Evolutionary conservation across 805 yeast genomes (phyloP), one percentile per base, ranked within the genome.

Genomic region (Monosporozyma unispora): DNA sequence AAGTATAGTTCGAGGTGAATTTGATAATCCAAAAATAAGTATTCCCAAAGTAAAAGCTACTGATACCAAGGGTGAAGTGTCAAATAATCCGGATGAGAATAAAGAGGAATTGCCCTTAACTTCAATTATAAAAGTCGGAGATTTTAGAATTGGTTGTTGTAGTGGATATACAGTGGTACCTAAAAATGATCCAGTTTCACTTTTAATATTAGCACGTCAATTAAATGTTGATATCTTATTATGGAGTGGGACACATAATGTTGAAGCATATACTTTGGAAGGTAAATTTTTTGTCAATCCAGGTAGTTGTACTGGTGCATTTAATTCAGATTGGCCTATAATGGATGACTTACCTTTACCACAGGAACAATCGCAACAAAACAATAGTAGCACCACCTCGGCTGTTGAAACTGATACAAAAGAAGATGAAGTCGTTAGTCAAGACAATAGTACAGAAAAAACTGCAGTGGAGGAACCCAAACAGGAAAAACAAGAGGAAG

Each of bases 231-330:
- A 93, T 66, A 78, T 93, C 4, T 71, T 93, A 55, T 73, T 93
- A 12, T 88, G 93, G 85, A 97, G 98, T 12, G 96, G 96, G 0
- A 84, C 96, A 1, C 96, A 88, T 63, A 79, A 81, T 55, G 95
- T 88, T 4, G 98, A 91, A 62, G 96, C 97, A 0, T 91, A 89
- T 61, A 86, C 93, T 9, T 70, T 90, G 50, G 98, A 89, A 55
- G 95, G 95, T 21, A 87, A 87, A 67, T 87, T 90, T 64, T 93
- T 93, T 61, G 77, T 93, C n/a, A 91, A 87, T 64, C 98, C 99
- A 0, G 99, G 99, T 0, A 84, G 95, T 62, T 95, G 95, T 40
- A 90, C 97, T 0, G 99, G 99, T 23, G 96, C 97, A 0, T 80
- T 77, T 55, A 76, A 77, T 41, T 76, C 85, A 29, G 83, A 81